Evolutionary conservation across 2,329 filamentous ascomycete species (phyloP).

Genomic region (Sclerotinia borealis): DNA sequence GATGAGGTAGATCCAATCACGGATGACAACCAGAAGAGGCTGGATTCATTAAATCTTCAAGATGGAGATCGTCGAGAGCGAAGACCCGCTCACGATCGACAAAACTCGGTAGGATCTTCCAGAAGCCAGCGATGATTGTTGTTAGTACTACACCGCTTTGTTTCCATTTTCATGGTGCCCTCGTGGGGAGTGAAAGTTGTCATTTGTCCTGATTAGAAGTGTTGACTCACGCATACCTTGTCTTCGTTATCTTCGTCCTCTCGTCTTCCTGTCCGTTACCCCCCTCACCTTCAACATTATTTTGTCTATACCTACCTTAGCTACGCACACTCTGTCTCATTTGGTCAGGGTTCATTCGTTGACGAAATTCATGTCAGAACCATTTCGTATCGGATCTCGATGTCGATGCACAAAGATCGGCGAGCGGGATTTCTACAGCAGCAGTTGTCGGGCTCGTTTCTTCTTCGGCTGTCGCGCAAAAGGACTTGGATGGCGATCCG

Average conservation of each 20-base stretch:
- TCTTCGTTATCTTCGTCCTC: conserved; percentile 15
- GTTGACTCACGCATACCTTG: conserved; percentile 28
- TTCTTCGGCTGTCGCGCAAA: background rate
- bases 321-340: conserved; percentile 4
- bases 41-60: conserved; percentile 86
- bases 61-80: conserved; percentile 62
- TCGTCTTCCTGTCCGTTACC: conserved; percentile 8
- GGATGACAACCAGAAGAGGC: conserved; percentile 77
- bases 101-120: conserved; percentile 48
- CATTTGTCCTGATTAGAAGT: conserved; percentile 24
- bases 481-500: conserved; percentile 14
- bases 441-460: conserved; percentile 17
- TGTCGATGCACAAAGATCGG: conserved; percentile 15
- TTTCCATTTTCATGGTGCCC: conserved; percentile 25
- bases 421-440: conserved; percentile 12
- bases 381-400: background rate
- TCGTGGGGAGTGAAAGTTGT: conserved; percentile 10
- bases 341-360: conserved; percentile 16
- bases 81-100: conserved; percentile 52
- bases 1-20: conserved; percentile 76
- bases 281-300: conserved; percentile 4
- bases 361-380: conserved; percentile 15
- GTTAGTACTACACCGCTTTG: conserved; percentile 26
- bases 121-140: conserved; percentile 35
- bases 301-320: background rate